phyloP scores from a whole-genome alignment of 208 protist species.

The Trypanosoma lewisi region DNA sequence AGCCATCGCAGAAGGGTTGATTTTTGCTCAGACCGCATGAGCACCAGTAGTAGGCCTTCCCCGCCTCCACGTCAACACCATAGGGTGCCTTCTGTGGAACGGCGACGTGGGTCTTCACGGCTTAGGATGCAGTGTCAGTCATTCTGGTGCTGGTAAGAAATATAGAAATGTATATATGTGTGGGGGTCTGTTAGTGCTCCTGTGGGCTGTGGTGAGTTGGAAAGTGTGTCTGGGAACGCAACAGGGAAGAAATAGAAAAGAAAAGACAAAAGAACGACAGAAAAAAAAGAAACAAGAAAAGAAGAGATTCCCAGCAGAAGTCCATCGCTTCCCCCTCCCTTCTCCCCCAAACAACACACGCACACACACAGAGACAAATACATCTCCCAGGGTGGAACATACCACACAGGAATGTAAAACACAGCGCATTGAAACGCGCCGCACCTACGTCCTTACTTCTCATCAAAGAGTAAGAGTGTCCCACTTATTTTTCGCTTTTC shows the following conservation, averaged over 20 bases:
- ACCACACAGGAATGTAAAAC: no score
- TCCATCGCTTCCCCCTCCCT: neutral
- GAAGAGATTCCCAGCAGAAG: neutral
- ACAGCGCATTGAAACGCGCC: neutral
- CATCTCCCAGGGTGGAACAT: no score
- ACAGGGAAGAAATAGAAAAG: slow-evolving; percentile 11
- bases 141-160: slow-evolving; percentile 4
- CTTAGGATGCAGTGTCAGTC: slow-evolving; percentile 31
- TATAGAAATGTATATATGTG: no score
- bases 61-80: slow-evolving; percentile 31
- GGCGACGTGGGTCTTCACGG: slow-evolving; percentile 28
- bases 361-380: no score
- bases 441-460: neutral
- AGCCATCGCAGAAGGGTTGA: slow-evolving; percentile 52
- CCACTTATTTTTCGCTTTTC: slow-evolving; percentile 31
- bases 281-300: slow-evolving; percentile 8
- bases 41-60: slow-evolving; percentile 53
- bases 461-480: slow-evolving; percentile 17
- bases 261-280: neutral
- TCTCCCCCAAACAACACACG: neutral
- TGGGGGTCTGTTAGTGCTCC: no score
- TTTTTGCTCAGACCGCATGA: slow-evolving; percentile 50
- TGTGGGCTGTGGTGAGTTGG: neutral
- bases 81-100: slow-evolving; percentile 37
- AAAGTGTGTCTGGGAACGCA: neutral